Conservation (phyloP, 2,329 filamentous ascomycete genomes). For the Colletotrichum ledebouriae region DNA sequence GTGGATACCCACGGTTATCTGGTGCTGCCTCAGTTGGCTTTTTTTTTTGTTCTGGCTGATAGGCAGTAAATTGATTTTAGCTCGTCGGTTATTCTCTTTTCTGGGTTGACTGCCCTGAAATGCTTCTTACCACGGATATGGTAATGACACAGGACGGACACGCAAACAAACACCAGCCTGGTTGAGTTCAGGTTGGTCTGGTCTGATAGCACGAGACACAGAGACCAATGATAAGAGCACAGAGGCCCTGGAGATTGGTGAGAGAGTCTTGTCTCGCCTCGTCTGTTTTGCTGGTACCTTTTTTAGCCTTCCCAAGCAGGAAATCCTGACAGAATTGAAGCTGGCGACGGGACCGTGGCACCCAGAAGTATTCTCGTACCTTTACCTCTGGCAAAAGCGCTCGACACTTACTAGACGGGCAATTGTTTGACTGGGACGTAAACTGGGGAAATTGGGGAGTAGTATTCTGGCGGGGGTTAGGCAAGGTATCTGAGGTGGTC, state of each 20-base stretch:
- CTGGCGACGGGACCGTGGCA: not conserved
- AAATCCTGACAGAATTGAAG: slow-evolving; percentile 3
- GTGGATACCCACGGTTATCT: slow-evolving; percentile 17
- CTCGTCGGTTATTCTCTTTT: not conserved
- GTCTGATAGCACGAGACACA: not conserved
- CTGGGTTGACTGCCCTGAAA: not conserved
- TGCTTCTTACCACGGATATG: not conserved
- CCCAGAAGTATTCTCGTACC: slow-evolving; percentile 22
- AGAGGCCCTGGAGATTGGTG: slow-evolving; percentile 5
- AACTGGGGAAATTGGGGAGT: not conserved
- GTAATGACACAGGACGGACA: slow-evolving; percentile 13
- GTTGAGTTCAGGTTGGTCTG: not conserved
- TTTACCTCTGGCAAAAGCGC: slow-evolving; percentile 18
- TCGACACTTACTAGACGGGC: slow-evolving; percentile 15
- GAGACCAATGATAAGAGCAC: not conserved
- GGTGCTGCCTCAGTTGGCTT: slow-evolving; percentile 6
- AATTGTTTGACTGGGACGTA: too few relatives aligned
- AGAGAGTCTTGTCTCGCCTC: slow-evolving; percentile 8
- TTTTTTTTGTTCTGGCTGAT: not conserved
- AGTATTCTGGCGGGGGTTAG: not conserved
- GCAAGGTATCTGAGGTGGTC: slow-evolving; percentile 2
- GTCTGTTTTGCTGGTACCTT: slow-evolving; percentile 21
- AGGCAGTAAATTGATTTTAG: not conserved
- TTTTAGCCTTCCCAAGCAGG: slow-evolving; percentile 26
- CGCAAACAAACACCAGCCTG: not conserved